phyloP scores from a whole-genome alignment of 2,329 filamentous ascomycete genomes.

The Colletotrichum destructivum region DNA sequence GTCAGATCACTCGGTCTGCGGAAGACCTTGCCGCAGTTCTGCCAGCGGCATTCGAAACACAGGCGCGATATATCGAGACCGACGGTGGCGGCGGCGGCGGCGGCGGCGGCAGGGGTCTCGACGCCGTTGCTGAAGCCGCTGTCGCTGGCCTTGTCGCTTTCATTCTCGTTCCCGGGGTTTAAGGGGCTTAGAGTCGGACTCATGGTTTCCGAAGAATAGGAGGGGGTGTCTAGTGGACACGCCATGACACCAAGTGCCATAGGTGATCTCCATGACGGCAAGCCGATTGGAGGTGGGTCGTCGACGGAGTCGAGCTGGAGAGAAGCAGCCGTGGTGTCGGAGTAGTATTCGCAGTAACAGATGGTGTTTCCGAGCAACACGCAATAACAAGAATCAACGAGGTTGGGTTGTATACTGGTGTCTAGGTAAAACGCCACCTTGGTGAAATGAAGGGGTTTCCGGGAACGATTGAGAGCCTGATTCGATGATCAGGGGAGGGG shows the following conservation, averaged over 20 bases:
- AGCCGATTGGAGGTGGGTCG: constrained; percentile 30
- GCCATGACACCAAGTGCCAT: constrained; percentile 44
- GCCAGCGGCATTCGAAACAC: constrained; percentile 41
- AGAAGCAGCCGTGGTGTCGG: constrained; percentile 18
- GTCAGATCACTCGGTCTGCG: constrained; percentile 42
- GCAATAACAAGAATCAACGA: constrained; percentile 43
- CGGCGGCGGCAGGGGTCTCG: constrained; percentile 22
- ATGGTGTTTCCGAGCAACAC: constrained; percentile 40
- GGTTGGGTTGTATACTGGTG: constrained; percentile 40
- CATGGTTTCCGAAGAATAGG: constrained; percentile 41
- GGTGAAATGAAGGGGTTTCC: constrained; percentile 20
- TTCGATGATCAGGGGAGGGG: constrained; percentile 26
- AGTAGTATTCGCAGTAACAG: constrained; percentile 42
- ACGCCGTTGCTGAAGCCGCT: constrained; percentile 27
- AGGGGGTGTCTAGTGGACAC: constrained; percentile 44
- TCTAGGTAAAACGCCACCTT: constrained; percentile 43
- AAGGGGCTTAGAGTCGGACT: constrained; percentile 42
- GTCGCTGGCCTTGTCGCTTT: constrained; percentile 39
- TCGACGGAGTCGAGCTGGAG: constrained; percentile 38
- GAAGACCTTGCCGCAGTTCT: constrained; percentile 40
- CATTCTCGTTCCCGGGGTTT: constrained; percentile 38
- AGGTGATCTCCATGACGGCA: constrained; percentile 42
- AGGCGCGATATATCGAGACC: constrained; percentile 33
- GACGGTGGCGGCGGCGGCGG: too few species aligned
- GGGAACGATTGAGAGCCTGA: constrained; percentile 15